These are phyloP conservation scores for Flagelloscypha sp. DNA, from an alignment of 768 basidiomycete genomes.

Conservation along the genomic window DNA sequence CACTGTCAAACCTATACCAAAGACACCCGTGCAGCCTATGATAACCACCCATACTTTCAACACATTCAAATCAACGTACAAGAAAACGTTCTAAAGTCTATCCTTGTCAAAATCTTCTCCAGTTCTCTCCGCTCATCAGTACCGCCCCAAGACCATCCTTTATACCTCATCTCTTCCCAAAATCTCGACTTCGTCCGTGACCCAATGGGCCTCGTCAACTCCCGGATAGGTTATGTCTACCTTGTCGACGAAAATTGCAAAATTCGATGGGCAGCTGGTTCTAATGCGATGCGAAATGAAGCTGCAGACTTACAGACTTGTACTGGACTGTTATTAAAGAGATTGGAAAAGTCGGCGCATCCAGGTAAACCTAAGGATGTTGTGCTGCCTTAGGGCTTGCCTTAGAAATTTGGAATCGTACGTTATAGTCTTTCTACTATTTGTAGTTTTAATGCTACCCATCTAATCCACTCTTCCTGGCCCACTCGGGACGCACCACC, in stretches of 20 bases:
- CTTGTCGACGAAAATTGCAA: slow-evolving; percentile 78
- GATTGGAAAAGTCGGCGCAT: slow-evolving; percentile 30
- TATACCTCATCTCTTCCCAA: slow-evolving; percentile 74
- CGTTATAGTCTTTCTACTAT: no score
- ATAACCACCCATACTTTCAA: slow-evolving; percentile 53
- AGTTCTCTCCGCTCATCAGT: slow-evolving; percentile 60
- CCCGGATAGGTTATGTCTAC: slow-evolving; percentile 86
- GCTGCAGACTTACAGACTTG: slow-evolving; percentile 59
- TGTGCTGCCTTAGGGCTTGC: no score
- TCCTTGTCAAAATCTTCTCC: slow-evolving; percentile 82
- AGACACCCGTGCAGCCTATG: slow-evolving; percentile 45
- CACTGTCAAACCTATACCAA: slow-evolving; percentile 68
- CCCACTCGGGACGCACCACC: no score
- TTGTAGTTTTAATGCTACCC: no score
- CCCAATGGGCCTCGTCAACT: slow-evolving; percentile 81
- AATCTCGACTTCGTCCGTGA: slow-evolving; percentile 83
- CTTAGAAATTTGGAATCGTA: no score
- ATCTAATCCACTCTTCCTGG: no score
- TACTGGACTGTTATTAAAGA: slow-evolving; percentile 56
- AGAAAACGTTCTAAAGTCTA: slow-evolving; percentile 86
- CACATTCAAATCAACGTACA: slow-evolving; percentile 87
- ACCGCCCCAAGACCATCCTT: slow-evolving; percentile 55
- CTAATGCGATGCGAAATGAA: slow-evolving; percentile 73
- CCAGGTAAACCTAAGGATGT: no score
- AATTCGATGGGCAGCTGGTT: slow-evolving; percentile 90